A percentile compares a stretch with the other conserved stretches of the same genome.
These are phyloP conservation scores for Homolaphlyctis polyrhiza DNA, from an alignment of 371 early-diverging fungal species.

Conservation along the genomic window DNA sequence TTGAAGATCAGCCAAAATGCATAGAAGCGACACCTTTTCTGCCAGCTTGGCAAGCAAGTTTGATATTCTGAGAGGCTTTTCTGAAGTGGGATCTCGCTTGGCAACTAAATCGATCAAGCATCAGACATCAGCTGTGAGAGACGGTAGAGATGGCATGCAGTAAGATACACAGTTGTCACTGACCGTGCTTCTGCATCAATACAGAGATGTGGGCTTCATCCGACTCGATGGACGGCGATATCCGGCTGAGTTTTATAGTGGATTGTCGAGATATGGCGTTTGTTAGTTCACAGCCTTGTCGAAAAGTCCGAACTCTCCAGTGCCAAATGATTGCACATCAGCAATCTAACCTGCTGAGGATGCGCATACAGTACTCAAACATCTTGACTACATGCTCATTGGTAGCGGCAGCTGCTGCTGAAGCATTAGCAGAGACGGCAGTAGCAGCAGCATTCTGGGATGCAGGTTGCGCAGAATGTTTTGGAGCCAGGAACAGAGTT, in stretches of 20 bases:
- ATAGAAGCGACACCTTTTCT: not conserved
- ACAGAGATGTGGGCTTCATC: slow-evolving; percentile 4
- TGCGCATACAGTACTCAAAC: slow-evolving; percentile 5
- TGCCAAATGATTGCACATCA: too few species aligned
- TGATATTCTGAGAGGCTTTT: not conserved
- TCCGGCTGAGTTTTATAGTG: not conserved
- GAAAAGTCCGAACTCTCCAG: too few species aligned
- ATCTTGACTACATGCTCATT: not conserved
- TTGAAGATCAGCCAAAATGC: not conserved
- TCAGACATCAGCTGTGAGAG: not conserved
- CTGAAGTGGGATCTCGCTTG: not conserved
- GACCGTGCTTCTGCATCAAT: not conserved
- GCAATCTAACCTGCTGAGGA: not conserved
- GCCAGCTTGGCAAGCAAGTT: slow-evolving; percentile 4
- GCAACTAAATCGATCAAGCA: not conserved
- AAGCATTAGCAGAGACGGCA: not conserved
- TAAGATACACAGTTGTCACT: not conserved
- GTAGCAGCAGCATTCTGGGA: too few species aligned
- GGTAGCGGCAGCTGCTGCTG: not conserved
- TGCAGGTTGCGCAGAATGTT: too few species aligned
- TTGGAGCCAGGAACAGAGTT: not conserved
- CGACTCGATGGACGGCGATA: slow-evolving; percentile 3
- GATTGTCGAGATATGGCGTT: not conserved
- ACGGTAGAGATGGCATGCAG: not conserved
- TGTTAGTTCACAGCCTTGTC: too few species aligned